Conservation (phyloP, 2,329 filamentous ascomycete species). For the Pezicula carpinea region DNA sequence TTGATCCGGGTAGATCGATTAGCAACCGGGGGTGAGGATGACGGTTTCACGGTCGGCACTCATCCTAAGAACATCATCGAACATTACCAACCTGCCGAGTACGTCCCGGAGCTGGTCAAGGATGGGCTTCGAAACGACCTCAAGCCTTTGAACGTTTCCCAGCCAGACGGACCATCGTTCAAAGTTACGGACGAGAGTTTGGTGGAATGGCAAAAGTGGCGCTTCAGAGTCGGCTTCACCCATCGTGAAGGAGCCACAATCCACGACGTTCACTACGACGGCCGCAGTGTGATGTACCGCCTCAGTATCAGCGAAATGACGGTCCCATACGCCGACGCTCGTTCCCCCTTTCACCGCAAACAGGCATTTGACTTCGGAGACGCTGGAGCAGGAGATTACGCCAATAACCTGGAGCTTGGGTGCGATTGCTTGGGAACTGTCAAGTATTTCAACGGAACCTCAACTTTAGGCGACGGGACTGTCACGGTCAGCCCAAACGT, state of each 20-base stretch:
- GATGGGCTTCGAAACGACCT: slow-evolving; percentile 38
- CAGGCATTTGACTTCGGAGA: slow-evolving; percentile 68
- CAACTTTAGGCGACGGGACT: slow-evolving; percentile 48
- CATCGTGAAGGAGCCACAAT: slow-evolving; percentile 55
- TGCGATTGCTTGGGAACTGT: slow-evolving; percentile 67
- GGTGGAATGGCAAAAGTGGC: slow-evolving; percentile 52
- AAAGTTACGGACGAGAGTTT: slow-evolving; percentile 39
- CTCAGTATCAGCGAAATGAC: slow-evolving; percentile 57
- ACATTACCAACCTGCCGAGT: slow-evolving; percentile 30
- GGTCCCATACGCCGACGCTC: slow-evolving; percentile 58
- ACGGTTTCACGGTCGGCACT: slow-evolving; percentile 38
- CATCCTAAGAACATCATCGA: slow-evolving; percentile 40
- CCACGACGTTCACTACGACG: slow-evolving; percentile 57
- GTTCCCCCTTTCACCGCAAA: slow-evolving; percentile 59
- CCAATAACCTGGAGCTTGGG: slow-evolving; percentile 62
- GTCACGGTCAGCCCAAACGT: slow-evolving; percentile 53
- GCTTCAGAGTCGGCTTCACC: slow-evolving; percentile 59
- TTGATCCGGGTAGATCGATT: slow-evolving; percentile 44
- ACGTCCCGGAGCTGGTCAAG: slow-evolving; percentile 36
- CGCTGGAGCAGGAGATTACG: slow-evolving; percentile 57
- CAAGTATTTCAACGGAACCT: slow-evolving; percentile 56
- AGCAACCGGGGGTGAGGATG: slow-evolving; percentile 31
- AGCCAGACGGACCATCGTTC: slow-evolving; percentile 60
- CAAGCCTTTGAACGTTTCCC: slow-evolving; percentile 57
- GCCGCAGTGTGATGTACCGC: slow-evolving; percentile 53